Evolutionary conservation across 129 eudicot species (phyloP), one percentile per base, ranked within the genome.

Genomic region (Pulicaria dysenterica): DNA sequence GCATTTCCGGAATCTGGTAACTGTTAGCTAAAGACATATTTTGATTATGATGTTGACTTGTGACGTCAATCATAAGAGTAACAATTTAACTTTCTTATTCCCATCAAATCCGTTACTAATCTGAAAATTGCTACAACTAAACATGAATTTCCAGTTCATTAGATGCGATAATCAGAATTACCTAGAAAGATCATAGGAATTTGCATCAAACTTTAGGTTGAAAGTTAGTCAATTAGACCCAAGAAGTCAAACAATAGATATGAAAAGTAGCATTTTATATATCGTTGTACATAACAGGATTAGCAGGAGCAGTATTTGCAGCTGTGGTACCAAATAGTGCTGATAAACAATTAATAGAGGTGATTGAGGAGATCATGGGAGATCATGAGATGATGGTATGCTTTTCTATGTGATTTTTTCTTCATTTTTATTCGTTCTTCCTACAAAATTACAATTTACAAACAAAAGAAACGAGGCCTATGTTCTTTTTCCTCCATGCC

Each of bases 241-340:
- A 45, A 49, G 3, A 50, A 68, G 73, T 68, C 73, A 69, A 69
- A 69, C 63, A 14, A 7, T 3, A 0, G 36, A 72, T 57, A 58
- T 6, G 17, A 5, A 31, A 13, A 37, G 40, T 45, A 58, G 61
- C 50, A 15, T 2, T 61, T 40, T 6, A 55, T 73, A 54, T 5
- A 12, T 24, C 14, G 17, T 56, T 50, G 56, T 42, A 54, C 58
- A 60, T 24, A 24, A 24, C 84, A 93, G 99, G 88, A 70, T 47
- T 94, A 66, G 91, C 76, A 72, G 88, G 89, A 69, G 84, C 95
- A 13, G 86, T 87, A 38, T 93, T 93, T 74, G 98, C 98, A 58
- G 98, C 96, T 53, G 87, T 87, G 41, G 96, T 90, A 63, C 96
- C 98, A 50, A 89, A 93, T 64, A 90, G 98, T 67, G 92, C 95